These are phyloP conservation scores for Candida chauliodis DNA, from an alignment of 805 yeast genomes.

Conservation along the genomic window DNA sequence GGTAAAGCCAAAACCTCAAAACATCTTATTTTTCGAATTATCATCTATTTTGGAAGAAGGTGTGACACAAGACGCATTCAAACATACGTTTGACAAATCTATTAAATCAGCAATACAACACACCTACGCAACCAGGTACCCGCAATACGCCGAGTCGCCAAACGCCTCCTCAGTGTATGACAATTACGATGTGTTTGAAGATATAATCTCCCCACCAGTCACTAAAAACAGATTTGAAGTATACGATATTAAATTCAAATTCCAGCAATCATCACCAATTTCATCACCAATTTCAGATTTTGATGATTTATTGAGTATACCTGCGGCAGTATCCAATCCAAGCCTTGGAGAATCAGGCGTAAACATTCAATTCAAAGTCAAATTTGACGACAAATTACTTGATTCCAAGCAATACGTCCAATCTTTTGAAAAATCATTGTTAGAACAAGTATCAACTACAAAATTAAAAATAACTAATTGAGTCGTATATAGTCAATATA, in stretches of 20 bases:
- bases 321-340: slow-evolving; percentile 11
- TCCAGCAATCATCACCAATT: slow-evolving; percentile 11
- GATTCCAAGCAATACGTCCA: slow-evolving; percentile 37
- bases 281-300: slow-evolving; percentile 16
- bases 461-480: slow-evolving; percentile 9
- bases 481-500: background rate
- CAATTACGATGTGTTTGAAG: slow-evolving; percentile 33
- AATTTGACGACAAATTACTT: slow-evolving; percentile 25
- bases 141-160: slow-evolving; percentile 34
- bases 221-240: slow-evolving; percentile 35
- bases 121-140: slow-evolving; percentile 33
- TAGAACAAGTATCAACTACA: slow-evolving; percentile 27
- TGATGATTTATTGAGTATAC: slow-evolving; percentile 33
- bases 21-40: slow-evolving; percentile 22
- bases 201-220: slow-evolving; percentile 33
- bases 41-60: slow-evolving; percentile 25
- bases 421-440: slow-evolving; percentile 30
- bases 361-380: slow-evolving; percentile 32
- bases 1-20: slow-evolving; percentile 26
- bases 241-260: slow-evolving; percentile 23
- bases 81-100: slow-evolving; percentile 28
- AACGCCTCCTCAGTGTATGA: slow-evolving; percentile 14
- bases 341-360: slow-evolving; percentile 16
- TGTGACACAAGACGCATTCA: slow-evolving; percentile 23
- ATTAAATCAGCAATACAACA: slow-evolving; percentile 26